A percentile compares a stretch with the other conserved stretches of the same genome.
Evolutionary conservation across 345 rosid genomes (phyloP).

Genomic region (Syzygium jambos): DNA sequence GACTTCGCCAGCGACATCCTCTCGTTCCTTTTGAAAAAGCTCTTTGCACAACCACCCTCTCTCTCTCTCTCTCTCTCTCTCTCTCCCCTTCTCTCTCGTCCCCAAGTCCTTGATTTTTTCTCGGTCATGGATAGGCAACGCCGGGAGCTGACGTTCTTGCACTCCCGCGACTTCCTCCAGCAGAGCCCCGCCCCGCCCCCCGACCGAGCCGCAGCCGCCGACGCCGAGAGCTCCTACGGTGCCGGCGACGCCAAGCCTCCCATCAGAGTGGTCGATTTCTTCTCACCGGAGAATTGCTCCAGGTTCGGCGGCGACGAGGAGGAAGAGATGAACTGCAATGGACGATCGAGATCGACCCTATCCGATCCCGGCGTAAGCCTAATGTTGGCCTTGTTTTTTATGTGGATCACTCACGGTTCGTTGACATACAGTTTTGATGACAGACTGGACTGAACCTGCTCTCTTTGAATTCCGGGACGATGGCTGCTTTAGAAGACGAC

Average conservation of each 20-base stretch:
- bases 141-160: constrained; percentile 50
- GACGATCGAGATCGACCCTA: constrained; percentile 7
- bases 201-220: neutral
- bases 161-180: constrained; percentile 35
- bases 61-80: constrained; percentile 5
- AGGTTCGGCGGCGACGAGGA: constrained; percentile 8
- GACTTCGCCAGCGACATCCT: neutral
- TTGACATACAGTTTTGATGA: neutral
- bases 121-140: constrained; percentile 53
- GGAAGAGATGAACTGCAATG: constrained; percentile 9
- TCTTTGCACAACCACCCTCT: constrained; percentile 10
- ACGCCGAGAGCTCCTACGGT: neutral
- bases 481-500: constrained; percentile 13
- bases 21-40: constrained; percentile 11
- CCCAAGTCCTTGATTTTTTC: neutral
- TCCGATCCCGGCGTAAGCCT: constrained; percentile 20
- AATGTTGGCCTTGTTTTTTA: neutral
- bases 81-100: neutral
- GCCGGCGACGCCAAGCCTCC: constrained; percentile 2
- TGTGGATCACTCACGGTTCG: neutral
- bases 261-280: constrained; percentile 83
- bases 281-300: constrained; percentile 19
- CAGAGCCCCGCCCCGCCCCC: constrained; percentile 12
- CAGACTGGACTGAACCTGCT: constrained; percentile 56
- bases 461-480: constrained; percentile 30